These are phyloP conservation scores for Mucor indicus DNA, from an alignment of 371 early-diverging fungal genomes.

Conservation along the genomic window DNA sequence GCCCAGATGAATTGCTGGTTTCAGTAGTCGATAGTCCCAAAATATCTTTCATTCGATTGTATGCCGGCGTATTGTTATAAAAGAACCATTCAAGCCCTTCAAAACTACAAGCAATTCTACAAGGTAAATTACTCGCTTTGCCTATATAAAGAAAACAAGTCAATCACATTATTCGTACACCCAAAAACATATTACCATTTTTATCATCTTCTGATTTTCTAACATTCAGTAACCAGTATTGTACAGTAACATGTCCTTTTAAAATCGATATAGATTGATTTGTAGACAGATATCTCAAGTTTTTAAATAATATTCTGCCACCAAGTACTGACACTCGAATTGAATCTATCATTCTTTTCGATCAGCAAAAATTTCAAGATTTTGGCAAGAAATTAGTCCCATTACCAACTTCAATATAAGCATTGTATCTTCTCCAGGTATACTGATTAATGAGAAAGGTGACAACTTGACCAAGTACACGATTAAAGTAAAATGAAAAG, in stretches of 20 bases:
- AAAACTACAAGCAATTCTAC: conserved; percentile 68
- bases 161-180: not conserved
- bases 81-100: conserved; percentile 85
- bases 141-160: not conserved
- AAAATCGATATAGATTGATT: conserved; percentile 75
- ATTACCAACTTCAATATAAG: conserved; percentile 74
- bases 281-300: conserved; percentile 69
- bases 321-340: conserved; percentile 73
- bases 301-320: conserved; percentile 80
- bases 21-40: conserved; percentile 38
- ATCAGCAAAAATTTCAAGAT: no score
- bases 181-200: conserved; percentile 1
- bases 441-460: conserved; percentile 67
- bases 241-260: conserved; percentile 76
- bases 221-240: conserved; percentile 74
- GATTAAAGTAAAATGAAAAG: conserved; percentile 77
- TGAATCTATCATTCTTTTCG: conserved; percentile 59
- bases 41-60: conserved; percentile 60
- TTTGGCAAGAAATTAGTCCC: no score
- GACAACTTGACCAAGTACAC: conserved; percentile 62
- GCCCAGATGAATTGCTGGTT: not conserved
- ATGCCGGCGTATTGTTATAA: conserved; percentile 79
- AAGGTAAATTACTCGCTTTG: conserved; percentile 36
- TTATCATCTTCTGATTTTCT: conserved; percentile 42
- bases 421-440: conserved; percentile 69